Evolutionary conservation across 768 basidiomycete species (phyloP).

Genomic region (Erythrobasidium yunnanense): DNA sequence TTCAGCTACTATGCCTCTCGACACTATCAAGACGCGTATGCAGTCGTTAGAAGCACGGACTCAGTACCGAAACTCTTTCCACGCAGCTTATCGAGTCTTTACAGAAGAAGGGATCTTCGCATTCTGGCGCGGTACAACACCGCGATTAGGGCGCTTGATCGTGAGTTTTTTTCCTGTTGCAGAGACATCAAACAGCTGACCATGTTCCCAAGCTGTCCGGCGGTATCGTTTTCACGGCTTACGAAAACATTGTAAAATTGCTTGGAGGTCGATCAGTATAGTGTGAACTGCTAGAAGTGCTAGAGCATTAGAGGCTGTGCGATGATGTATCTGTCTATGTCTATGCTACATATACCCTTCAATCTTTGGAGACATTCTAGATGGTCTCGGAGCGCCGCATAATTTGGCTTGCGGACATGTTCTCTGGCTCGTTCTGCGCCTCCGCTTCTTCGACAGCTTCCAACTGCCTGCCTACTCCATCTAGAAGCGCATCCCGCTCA

Average conservation of each 20-base stretch:
- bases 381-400: not conserved
- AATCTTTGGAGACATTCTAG: no score
- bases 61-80: constrained; percentile 86
- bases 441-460: not conserved
- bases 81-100: constrained; percentile 87
- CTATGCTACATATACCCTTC: no score
- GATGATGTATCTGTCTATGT: no score
- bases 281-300: no score
- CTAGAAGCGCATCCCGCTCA: not conserved
- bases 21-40: constrained; percentile 97
- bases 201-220: constrained; percentile 62
- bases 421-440: not conserved
- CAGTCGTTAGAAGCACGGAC: constrained; percentile 71
- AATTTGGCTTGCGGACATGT: not conserved
- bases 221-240: constrained; percentile 83
- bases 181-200: constrained; percentile 1
- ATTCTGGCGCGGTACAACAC: constrained; percentile 96
- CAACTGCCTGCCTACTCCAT: not conserved
- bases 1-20: constrained; percentile 39
- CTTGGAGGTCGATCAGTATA: constrained; percentile 15
- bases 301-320: no score
- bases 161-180: constrained; percentile 46
- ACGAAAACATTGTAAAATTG: constrained; percentile 54
- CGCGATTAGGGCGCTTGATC: constrained; percentile 69
- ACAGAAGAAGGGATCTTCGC: constrained; percentile 79